phyloP scores from a whole-genome alignment of 1,284 basidiomycete genomes.

The Phlebopus sp. region DNA sequence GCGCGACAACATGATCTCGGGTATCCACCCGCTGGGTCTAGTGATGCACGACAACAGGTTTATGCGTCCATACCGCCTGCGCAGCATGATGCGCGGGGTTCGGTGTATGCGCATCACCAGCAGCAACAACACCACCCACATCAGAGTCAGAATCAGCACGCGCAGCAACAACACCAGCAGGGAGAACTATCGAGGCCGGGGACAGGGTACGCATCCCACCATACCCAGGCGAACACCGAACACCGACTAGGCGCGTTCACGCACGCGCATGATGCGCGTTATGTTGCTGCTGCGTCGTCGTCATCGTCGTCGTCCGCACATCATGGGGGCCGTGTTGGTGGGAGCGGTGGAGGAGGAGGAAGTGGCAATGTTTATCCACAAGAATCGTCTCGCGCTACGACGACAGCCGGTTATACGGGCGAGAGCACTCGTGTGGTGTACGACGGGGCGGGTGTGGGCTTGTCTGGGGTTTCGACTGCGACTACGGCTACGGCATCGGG shows the following conservation, averaged over 20 bases:
- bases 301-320: no score
- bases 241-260: slow-evolving; percentile 23
- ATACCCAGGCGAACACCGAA: slow-evolving; percentile 20
- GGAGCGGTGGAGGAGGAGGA: no score
- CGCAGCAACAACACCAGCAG: no score
- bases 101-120: not conserved
- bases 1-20: slow-evolving; percentile 23
- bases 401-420: no score
- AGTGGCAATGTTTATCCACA: slow-evolving; percentile 10
- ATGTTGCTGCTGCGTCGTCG: slow-evolving; percentile 17
- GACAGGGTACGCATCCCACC: slow-evolving; percentile 21
- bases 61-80: not conserved
- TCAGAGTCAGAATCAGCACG: no score
- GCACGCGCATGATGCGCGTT: slow-evolving; percentile 28
- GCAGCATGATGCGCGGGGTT: not conserved
- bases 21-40: slow-evolving; percentile 9
- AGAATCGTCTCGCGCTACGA: no score
- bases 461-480: no score
- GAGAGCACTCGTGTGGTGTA: no score
- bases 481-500: no score
- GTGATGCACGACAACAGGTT: not conserved
- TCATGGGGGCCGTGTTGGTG: slow-evolving; percentile 11
- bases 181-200: slow-evolving; percentile 6
- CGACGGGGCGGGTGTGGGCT: no score
- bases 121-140: no score